phyloP scores from a whole-genome alignment of 2,329 filamentous ascomycete species.

The Aspergillus awamori region DNA sequence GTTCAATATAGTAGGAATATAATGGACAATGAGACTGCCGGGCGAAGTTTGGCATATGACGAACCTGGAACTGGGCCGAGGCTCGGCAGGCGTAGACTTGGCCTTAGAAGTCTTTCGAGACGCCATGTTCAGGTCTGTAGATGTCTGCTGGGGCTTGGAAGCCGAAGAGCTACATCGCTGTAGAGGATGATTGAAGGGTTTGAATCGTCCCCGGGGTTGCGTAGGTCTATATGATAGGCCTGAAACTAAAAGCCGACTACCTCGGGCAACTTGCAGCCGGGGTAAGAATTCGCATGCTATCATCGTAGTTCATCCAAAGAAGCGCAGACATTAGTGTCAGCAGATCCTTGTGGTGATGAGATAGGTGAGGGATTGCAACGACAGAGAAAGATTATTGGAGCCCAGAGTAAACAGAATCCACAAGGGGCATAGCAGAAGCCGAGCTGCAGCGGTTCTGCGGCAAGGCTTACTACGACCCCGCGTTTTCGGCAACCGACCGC shows the following conservation, averaged over 20 bases:
- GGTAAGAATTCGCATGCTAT: slow-evolving; percentile 10
- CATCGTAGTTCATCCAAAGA: slow-evolving; percentile 11
- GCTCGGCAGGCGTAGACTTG: slow-evolving; percentile 48
- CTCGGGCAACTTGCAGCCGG: slow-evolving; percentile 15
- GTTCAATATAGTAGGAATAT: neutral
- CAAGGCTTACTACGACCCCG: neutral
- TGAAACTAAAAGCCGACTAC: slow-evolving; percentile 8
- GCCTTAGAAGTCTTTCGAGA: slow-evolving; percentile 21
- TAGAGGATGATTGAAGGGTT: neutral
- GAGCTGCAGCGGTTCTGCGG: neutral
- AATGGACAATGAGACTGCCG: neutral
- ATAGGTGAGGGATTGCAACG: neutral
- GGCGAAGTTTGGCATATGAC: slow-evolving; percentile 9
- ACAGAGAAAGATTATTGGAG: neutral
- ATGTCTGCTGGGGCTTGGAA: slow-evolving; percentile 2
- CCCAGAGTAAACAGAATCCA: neutral
- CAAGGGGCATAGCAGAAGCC: neutral
- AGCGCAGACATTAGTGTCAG: neutral
- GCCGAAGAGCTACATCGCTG: slow-evolving; percentile 21
- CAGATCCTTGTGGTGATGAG: neutral
- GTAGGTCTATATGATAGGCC: slow-evolving; percentile 4
- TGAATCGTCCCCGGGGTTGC: neutral
- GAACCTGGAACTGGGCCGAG: slow-evolving; percentile 68
- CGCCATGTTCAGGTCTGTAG: slow-evolving; percentile 26
- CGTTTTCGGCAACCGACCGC: neutral